A percentile compares a stretch with the other conserved stretches of the same genome.
These are phyloP conservation scores for Penicillium cataractarum DNA, from an alignment of 495 filamentous ascomycete species.

Conservation along the genomic window DNA sequence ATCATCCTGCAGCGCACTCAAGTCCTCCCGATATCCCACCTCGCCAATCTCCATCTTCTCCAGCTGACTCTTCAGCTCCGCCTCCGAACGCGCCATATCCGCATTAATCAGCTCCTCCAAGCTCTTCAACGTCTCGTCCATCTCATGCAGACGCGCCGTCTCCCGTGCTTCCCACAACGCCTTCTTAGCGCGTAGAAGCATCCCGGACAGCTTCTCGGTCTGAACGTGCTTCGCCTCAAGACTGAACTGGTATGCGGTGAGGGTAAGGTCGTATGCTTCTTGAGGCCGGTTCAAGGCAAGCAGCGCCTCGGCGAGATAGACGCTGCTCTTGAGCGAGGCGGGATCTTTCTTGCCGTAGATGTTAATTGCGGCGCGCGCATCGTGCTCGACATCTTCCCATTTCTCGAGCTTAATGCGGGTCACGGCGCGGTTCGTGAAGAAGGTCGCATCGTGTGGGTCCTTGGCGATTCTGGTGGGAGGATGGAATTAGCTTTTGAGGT, in stretches of 20 bases:
- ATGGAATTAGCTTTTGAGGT: not conserved
- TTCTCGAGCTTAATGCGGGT: conserved; percentile 71
- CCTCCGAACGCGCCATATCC: conserved; percentile 60
- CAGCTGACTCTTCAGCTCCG: conserved; percentile 45
- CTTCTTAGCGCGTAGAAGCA: conserved; percentile 80
- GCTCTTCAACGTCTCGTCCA: conserved; percentile 49
- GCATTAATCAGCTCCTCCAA: conserved; percentile 53
- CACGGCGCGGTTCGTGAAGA: conserved; percentile 87
- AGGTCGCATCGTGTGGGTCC: conserved; percentile 50
- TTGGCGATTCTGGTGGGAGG: conserved; percentile 46
- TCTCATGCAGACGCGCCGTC: conserved; percentile 49
- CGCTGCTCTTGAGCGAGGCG: conserved; percentile 73
- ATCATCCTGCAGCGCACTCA: conserved; percentile 47
- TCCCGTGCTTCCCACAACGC: conserved; percentile 55
- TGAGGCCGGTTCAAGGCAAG: conserved; percentile 72
- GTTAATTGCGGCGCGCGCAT: conserved; percentile 74
- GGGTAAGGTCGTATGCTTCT: conserved; percentile 72
- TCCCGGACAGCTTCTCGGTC: conserved; percentile 63
- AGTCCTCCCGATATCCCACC: conserved; percentile 48
- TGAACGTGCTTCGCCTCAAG: conserved; percentile 60
- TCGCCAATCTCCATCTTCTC: conserved; percentile 51
- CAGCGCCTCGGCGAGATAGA: conserved; percentile 82
- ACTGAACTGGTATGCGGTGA: conserved; percentile 74
- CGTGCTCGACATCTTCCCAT: conserved; percentile 77
- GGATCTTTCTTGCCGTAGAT: conserved; percentile 58